Evolutionary conservation across 1,284 basidiomycete genomes (phyloP).

Genomic region (Boletus semigastroideus): DNA sequence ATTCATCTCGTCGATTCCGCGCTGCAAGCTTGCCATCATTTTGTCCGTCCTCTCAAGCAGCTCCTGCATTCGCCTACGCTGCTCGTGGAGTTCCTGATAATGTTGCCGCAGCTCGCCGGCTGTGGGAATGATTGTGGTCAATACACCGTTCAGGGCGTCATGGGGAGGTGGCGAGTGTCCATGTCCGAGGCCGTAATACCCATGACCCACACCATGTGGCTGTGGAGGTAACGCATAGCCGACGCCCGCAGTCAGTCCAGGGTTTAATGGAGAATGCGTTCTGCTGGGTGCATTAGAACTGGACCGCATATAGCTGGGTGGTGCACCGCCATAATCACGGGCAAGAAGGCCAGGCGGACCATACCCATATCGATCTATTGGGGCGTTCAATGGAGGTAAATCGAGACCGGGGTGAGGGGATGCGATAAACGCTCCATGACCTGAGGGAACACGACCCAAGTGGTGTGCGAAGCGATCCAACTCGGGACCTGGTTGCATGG

Average conservation of each 20-base stretch:
- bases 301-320: constrained; percentile 56
- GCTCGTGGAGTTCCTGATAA: constrained; percentile 59
- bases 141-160: constrained; percentile 35
- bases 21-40: constrained; percentile 67
- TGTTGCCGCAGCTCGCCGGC: constrained; percentile 66
- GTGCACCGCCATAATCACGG: constrained; percentile 33
- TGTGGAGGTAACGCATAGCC: constrained; percentile 41
- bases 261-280: constrained; percentile 64
- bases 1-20: constrained; percentile 69
- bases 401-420: constrained; percentile 52
- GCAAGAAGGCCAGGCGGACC: constrained; percentile 35
- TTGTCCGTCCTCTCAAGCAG: constrained; percentile 71
- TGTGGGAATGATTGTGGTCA: constrained; percentile 46
- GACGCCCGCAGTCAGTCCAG: constrained; percentile 35
- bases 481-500: constrained; percentile 29
- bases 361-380: constrained; percentile 38
- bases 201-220: constrained; percentile 35
- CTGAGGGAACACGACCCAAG: constrained; percentile 36
- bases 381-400: constrained; percentile 55
- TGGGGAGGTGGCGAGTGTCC: constrained; percentile 34
- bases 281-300: constrained; percentile 62
- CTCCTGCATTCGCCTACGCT: constrained; percentile 63
- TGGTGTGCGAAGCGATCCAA: constrained; percentile 35
- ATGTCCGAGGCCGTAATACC: constrained; percentile 34
- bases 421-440: constrained; percentile 33